phyloP scores from a whole-genome alignment of 805 yeast species.

The Nakazawaea siamensis region DNA sequence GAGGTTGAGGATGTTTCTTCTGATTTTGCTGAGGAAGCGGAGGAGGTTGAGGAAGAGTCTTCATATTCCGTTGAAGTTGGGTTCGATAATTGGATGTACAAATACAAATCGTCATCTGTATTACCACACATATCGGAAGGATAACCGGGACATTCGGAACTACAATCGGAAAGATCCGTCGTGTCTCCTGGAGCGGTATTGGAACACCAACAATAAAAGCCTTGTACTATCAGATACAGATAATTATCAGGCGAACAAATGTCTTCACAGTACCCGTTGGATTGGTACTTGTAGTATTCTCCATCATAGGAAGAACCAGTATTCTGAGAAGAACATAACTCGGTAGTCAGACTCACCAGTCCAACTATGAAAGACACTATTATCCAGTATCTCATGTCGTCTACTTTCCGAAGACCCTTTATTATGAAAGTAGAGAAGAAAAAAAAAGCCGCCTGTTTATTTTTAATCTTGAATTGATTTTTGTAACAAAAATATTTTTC shows the following conservation, averaged over 20 bases:
- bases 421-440: no score
- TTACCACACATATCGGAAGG: slow-evolving; percentile 36
- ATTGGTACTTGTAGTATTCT: slow-evolving; percentile 22
- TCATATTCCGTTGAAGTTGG: no score
- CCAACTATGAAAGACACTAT: no score
- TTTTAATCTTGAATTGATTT: no score
- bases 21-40: slow-evolving; percentile 13
- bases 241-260: slow-evolving; percentile 35
- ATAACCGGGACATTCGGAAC: slow-evolving; percentile 33
- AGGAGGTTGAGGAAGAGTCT: no score
- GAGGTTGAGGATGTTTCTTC: slow-evolving; percentile 4
- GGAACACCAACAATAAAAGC: slow-evolving; percentile 55
- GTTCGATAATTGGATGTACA: slow-evolving; percentile 36
- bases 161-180: slow-evolving; percentile 11
- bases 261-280: slow-evolving; percentile 44
- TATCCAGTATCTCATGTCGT: no score
- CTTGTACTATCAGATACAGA: slow-evolving; percentile 46
- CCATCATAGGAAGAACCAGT: slow-evolving; percentile 22
- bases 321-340: slow-evolving; percentile 24
- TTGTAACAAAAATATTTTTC: no score
- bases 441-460: no score
- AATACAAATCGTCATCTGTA: slow-evolving; percentile 34
- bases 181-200: slow-evolving; percentile 31
- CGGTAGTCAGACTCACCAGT: slow-evolving; percentile 1
- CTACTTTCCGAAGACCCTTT: no score